Base-by-base conservation (phyloP, 2,329 filamentous ascomycete species). In the Leptographium lundbergii region DNA sequence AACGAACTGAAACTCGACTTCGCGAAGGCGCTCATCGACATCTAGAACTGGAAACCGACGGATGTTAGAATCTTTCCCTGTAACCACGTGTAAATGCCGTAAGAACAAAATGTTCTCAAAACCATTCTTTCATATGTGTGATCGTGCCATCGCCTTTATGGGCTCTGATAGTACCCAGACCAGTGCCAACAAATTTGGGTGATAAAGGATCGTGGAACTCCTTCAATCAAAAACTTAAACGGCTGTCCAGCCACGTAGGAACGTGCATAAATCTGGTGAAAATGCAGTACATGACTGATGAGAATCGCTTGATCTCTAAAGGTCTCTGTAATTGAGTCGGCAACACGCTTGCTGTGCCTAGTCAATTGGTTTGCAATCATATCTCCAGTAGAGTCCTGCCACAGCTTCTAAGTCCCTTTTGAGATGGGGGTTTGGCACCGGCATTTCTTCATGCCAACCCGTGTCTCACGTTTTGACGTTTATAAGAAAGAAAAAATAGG, bases 1-100 rank as follows among this genome's bases (percentile, higher is more conserved):
- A 54, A 81, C 79, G 68, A 90, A 90, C 66, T 92, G 79, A 22
- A 78, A 76, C 66, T 95, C 89, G 73, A 96, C 86, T 61, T 84
- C 81, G 63, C 85, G 84, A 65, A 96, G 80, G 63, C 86, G 84
- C 62, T 82, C 82, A 66, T 91, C 86, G 64, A 91, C 84, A 69
- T 96, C 90, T 80, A 87, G 92, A 67, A 81, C 87, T 89, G 80
- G 63, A 72, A 76, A 81, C 39, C 69, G 72, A 66, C 75, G 78
- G 64, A 81, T 74, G 79, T 89, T 86, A 84, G 91, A 89, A 77
- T 85, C 75, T 52, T 51, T 29, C 42, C 32, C 32, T 34, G 32
- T 34, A 34, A 34, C 32, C 6, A 34, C 2, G 7, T 29, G 27
- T 29, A 29, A 9, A 34, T 34, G n/a, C n/a, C 32, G 6, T 34